Evolutionary conservation across 306 rosid genomes (phyloP).

Genomic region (Pachyrhizus erosus): DNA sequence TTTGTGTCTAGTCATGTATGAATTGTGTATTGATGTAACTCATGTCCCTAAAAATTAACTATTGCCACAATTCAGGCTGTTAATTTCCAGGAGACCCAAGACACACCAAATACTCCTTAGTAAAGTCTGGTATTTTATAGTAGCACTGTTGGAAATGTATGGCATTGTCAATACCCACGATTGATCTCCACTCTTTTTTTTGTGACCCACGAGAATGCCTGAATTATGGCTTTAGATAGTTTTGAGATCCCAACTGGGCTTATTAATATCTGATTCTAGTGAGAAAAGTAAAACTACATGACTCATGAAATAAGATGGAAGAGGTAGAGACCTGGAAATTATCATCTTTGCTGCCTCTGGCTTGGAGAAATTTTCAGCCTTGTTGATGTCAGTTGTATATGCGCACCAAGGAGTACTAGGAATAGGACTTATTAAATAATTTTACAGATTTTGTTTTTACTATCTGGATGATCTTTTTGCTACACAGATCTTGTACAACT

Average conservation of each 20-base stretch:
- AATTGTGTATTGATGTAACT: neutral
- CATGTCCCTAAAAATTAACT: neutral
- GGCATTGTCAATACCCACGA: conserved; percentile 4
- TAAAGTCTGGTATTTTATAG: conserved; percentile 7
- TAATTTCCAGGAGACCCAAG: neutral
- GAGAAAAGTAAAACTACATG: neutral
- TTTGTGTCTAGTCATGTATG: neutral
- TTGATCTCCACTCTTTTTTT: neutral
- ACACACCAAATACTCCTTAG: neutral
- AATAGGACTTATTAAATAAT: neutral
- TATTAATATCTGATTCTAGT: neutral
- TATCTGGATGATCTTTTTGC: conserved; percentile 18
- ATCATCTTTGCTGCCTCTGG: neutral
- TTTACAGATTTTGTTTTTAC: conserved; percentile 1
- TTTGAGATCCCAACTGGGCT: neutral
- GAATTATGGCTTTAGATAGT: conserved; percentile 10
- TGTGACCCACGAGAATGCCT: neutral
- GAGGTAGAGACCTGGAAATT: neutral
- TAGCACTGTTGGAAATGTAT: neutral
- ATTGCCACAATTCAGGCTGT: neutral
- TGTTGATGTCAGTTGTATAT: neutral
- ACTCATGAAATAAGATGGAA: conserved; percentile 15
- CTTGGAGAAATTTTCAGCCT: neutral
- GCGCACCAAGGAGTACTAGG: neutral
- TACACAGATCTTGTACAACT: conserved; percentile 15